Conservation (phyloP, 371 early-diverging fungal genomes). For the Apophysomyces elegans region DNA sequence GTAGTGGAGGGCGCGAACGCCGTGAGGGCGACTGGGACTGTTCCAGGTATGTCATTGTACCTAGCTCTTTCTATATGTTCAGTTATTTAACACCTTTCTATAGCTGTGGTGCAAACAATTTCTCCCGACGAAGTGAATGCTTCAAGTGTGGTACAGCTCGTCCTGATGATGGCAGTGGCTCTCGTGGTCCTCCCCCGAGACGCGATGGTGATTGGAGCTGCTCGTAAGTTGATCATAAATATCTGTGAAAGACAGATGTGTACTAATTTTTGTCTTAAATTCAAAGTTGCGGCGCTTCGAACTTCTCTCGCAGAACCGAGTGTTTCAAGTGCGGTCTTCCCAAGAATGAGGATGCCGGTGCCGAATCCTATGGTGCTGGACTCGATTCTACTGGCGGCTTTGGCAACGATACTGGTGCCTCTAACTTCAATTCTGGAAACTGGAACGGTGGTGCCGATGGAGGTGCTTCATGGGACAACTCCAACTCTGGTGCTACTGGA, state of each 20-base stretch:
- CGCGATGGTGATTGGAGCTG: slow-evolving; percentile 67
- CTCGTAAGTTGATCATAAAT: slow-evolving; percentile 27
- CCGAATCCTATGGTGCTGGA: slow-evolving; percentile 26
- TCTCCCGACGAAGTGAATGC: slow-evolving; percentile 33
- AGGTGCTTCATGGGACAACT: slow-evolving; percentile 25
- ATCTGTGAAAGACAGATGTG: not conserved
- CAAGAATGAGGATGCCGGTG: slow-evolving; percentile 60
- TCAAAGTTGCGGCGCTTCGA: slow-evolving; percentile 53
- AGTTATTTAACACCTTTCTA: slow-evolving; percentile 14
- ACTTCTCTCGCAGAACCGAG: slow-evolving; percentile 63
- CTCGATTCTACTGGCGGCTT: slow-evolving; percentile 19
- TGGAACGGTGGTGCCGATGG: slow-evolving; percentile 29
- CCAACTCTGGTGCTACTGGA: slow-evolving; percentile 20
- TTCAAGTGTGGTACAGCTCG: slow-evolving; percentile 46
- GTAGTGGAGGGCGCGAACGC: slow-evolving; percentile 13
- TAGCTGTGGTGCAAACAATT: slow-evolving; percentile 43
- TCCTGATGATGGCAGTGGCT: slow-evolving; percentile 38
- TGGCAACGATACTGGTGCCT: slow-evolving; percentile 16
- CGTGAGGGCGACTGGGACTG: slow-evolving; percentile 47
- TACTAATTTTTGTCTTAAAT: not conserved
- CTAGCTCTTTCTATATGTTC: slow-evolving; percentile 25
- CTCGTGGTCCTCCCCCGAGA: slow-evolving; percentile 40
- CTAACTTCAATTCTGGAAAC: slow-evolving; percentile 11
- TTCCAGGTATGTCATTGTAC: slow-evolving; percentile 34
- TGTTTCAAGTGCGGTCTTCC: slow-evolving; percentile 70